phyloP scores from a whole-genome alignment of 2,329 filamentous ascomycete genomes.

The Cyphellophora europaea region DNA sequence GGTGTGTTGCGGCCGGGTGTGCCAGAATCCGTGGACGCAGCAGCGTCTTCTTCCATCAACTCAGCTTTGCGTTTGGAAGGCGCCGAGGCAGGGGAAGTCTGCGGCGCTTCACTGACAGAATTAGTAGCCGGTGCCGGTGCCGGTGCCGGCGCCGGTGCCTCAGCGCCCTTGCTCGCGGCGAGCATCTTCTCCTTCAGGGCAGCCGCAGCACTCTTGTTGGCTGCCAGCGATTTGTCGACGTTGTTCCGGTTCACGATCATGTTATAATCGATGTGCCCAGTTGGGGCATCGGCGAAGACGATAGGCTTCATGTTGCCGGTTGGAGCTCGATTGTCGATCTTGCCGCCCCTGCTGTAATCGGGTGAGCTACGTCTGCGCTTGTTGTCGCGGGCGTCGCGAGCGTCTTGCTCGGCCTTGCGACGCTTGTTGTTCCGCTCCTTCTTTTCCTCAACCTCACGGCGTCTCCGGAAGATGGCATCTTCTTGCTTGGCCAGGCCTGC shows the following conservation, averaged over 20 bases:
- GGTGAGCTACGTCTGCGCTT: conserved; percentile 34
- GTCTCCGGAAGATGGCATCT: conserved; percentile 80
- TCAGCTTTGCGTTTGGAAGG: conserved; percentile 71
- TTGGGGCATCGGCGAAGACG: conserved; percentile 20
- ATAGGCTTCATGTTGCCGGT: conserved; percentile 1
- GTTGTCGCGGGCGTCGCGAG: conserved; percentile 31
- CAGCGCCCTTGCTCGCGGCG: conserved; percentile 22
- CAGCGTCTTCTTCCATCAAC: conserved; percentile 51
- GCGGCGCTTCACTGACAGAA: conserved; percentile 14
- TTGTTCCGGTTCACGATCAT: conserved; percentile 71
- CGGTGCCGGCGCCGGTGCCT: conserved; percentile 20
- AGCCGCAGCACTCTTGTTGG: conserved; percentile 91
- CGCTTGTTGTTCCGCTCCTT: conserved; percentile 71
- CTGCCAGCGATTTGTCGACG: conserved; percentile 60
- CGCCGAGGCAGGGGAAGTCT: conserved; percentile 37
- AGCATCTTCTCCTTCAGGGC: conserved; percentile 74
- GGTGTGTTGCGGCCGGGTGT: conserved; percentile 54
- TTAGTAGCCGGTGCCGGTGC: conserved; percentile 30
- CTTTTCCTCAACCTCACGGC: conserved; percentile 77
- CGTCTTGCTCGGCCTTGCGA: conserved; percentile 61
- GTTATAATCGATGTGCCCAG: conserved; percentile 62
- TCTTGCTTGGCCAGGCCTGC: conserved; percentile 85
- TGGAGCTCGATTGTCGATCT: conserved; percentile 9
- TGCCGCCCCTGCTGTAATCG: conserved; percentile 26
- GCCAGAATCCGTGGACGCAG: conserved; percentile 27